Conservation (phyloP, 768 basidiomycete genomes). For the Holtermanniella nyarrowii region DNA sequence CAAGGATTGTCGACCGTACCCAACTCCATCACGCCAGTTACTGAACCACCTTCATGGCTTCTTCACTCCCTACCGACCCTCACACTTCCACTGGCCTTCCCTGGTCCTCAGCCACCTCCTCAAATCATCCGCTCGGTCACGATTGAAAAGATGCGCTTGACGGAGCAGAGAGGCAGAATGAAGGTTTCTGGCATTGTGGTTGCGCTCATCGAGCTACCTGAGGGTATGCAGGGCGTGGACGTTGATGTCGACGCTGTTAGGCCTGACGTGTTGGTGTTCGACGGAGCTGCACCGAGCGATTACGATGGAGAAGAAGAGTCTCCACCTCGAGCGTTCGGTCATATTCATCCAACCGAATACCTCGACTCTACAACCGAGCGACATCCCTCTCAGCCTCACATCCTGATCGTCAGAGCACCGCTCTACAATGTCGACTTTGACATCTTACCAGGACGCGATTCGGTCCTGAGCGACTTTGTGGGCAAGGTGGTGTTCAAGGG, state of each 20-base stretch:
- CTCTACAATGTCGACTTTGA: slow-evolving; percentile 36
- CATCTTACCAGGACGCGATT: slow-evolving; percentile 50
- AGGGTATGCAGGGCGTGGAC: slow-evolving; percentile 52
- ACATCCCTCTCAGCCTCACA: slow-evolving; percentile 6
- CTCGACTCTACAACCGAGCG: slow-evolving; percentile 41
- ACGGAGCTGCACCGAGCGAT: slow-evolving; percentile 43
- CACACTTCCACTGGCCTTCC: slow-evolving; percentile 25
- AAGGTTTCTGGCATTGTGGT: slow-evolving; percentile 33
- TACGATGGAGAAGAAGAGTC: slow-evolving; percentile 54
- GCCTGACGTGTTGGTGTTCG: slow-evolving; percentile 36
- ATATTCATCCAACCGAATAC: slow-evolving; percentile 54
- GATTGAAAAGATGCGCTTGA: slow-evolving; percentile 37
- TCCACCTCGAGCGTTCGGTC: slow-evolving; percentile 35
- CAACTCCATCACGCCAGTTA: background rate
- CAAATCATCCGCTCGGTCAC: slow-evolving; percentile 33
- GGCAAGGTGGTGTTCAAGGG: slow-evolving; percentile 40
- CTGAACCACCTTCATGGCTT: slow-evolving; percentile 24
- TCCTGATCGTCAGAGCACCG: slow-evolving; percentile 30
- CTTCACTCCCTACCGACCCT: slow-evolving; percentile 18
- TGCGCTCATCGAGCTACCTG: slow-evolving; percentile 49
- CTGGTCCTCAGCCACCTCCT: slow-evolving; percentile 30
- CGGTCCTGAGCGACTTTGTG: slow-evolving; percentile 33
- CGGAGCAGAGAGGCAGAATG: slow-evolving; percentile 30
- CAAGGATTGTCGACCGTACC: slow-evolving; percentile 21
- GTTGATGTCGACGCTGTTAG: slow-evolving; percentile 50